A percentile compares a stretch with the other conserved stretches of the same genome.
Evolutionary conservation across 2,329 filamentous ascomycete species (phyloP).

Genomic region (Neofusicoccum umdonicola): DNA sequence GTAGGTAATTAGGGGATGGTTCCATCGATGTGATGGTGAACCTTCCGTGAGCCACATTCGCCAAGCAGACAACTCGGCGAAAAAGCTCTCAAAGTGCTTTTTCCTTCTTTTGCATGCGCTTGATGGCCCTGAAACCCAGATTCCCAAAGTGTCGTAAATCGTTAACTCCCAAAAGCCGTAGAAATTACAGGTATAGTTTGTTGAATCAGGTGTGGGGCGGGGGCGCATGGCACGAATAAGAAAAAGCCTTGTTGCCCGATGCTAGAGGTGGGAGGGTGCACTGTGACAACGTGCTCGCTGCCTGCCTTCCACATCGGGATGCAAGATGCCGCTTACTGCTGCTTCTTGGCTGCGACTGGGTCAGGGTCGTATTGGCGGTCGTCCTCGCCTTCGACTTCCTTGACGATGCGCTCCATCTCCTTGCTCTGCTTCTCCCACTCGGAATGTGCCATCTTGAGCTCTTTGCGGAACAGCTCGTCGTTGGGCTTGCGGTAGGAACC

Average conservation of each 20-base stretch:
- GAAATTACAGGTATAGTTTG: neutral
- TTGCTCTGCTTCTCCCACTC: constrained; percentile 76
- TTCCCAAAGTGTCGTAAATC: neutral
- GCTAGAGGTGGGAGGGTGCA: neutral
- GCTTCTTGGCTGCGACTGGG: constrained; percentile 41
- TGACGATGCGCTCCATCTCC: constrained; percentile 73
- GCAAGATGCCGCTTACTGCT: constrained; percentile 24
- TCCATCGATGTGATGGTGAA: neutral
- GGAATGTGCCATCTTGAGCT: constrained; percentile 77
- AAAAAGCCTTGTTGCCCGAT: neutral
- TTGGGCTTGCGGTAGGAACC: constrained; percentile 86
- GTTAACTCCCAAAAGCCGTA: constrained; percentile 3
- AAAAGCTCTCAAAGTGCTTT: neutral
- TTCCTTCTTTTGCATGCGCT: neutral
- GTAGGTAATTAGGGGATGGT: neutral
- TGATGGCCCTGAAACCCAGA: neutral
- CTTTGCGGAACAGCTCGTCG: constrained; percentile 76
- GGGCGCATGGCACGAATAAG: neutral
- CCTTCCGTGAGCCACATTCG: neutral
- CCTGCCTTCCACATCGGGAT: neutral
- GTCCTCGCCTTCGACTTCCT: constrained; percentile 65
- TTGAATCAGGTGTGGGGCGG: neutral
- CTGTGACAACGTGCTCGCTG: constrained; percentile 10
- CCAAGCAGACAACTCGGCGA: neutral
- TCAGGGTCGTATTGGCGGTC: constrained; percentile 43